Evolutionary conservation across 2,329 filamentous ascomycete species (phyloP), one percentile per base, ranked within the genome.

Genomic region (Apiospora arundinis): DNA sequence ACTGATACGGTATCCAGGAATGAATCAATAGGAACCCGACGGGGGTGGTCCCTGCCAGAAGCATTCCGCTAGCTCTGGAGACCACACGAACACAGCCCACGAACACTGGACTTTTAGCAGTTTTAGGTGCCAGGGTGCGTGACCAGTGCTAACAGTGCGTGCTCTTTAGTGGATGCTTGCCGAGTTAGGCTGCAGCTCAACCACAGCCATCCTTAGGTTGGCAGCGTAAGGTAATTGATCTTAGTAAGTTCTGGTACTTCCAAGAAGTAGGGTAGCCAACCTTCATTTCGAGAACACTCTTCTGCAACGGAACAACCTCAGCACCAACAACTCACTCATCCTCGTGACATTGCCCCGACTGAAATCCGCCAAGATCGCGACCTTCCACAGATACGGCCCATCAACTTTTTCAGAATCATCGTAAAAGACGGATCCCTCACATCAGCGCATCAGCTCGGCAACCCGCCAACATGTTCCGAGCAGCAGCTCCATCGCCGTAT

Each of bases 401-500:
- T 14, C 32, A n/a, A 40, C 18, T n/a, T n/a, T 18, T 12, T 9
- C 18, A 63, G 1, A 63, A 18, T 23, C 11, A 63, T 40, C 21
- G n/a, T 32, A 4, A 40, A 28, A 63, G 32, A 40, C 56, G 56
- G 56, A 21, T 40, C 32, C 28, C 32, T 40, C 56, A 12, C 12
- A 63, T 32, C 56, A 40, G 32, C 32, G 32, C 56, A 28, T 67
- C 65, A 18, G 65, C 12, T 44, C 44, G 65, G 65, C 65, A 45
- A 46, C 37, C n/a, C 70, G 70, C 76, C 80, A 81, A 76, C 80
- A 89, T 89, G 87, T 89, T 89, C 77, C 85, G 87, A 81, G 85
- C 86, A 76, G 86, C 87, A 78, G 86, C 87, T 76, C 81, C 83
- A 72, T 85, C 86, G 77, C 87, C 87, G 67, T 89, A 86, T 80